phyloP scores from a whole-genome alignment of 2,329 filamentous ascomycete species.

The Penicillium sp. region DNA sequence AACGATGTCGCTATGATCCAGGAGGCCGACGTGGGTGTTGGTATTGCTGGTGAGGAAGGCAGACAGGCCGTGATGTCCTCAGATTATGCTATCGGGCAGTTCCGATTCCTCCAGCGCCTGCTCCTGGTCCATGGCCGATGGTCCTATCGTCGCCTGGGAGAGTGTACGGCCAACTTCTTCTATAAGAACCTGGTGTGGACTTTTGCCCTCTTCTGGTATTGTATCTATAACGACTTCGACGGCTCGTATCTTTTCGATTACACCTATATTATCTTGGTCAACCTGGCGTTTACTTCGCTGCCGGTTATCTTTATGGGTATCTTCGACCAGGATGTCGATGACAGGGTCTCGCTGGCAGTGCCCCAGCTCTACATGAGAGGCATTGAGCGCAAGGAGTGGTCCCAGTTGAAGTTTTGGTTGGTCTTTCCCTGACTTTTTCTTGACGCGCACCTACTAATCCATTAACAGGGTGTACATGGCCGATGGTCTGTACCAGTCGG shows the following conservation, averaged over 20 bases:
- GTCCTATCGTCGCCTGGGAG: conserved; percentile 91
- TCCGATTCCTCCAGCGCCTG: conserved; percentile 77
- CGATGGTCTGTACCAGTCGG: conserved; percentile 90
- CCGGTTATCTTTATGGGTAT: conserved; percentile 95
- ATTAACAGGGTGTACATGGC: conserved; percentile 75
- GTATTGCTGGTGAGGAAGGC: conserved; percentile 88
- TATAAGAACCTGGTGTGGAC: conserved; percentile 99
- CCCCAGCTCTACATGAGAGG: conserved; percentile 92
- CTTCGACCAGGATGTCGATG: conserved; percentile 92
- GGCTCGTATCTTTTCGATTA: conserved; percentile 97
- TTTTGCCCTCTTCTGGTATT: conserved; percentile 94
- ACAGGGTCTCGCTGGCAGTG: conserved; percentile 87
- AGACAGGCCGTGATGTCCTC: conserved; percentile 93
- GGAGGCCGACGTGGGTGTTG: conserved; percentile 92
- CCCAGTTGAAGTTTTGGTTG: conserved; percentile 92
- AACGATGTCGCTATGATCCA: conserved; percentile 99
- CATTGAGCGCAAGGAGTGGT: conserved; percentile 96
- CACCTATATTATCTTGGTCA: conserved; percentile 95
- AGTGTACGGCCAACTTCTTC: conserved; percentile 97
- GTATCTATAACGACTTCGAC: conserved; percentile 92
- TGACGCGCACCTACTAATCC: conserved; percentile 24
- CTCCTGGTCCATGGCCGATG: conserved; percentile 87
- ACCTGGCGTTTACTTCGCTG: conserved; percentile 91
- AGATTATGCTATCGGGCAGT: conserved; percentile 92
- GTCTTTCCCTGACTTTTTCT: conserved; percentile 22